Evolutionary conservation across 805 yeast species (phyloP).

Genomic region (Candida fluviatilis): DNA sequence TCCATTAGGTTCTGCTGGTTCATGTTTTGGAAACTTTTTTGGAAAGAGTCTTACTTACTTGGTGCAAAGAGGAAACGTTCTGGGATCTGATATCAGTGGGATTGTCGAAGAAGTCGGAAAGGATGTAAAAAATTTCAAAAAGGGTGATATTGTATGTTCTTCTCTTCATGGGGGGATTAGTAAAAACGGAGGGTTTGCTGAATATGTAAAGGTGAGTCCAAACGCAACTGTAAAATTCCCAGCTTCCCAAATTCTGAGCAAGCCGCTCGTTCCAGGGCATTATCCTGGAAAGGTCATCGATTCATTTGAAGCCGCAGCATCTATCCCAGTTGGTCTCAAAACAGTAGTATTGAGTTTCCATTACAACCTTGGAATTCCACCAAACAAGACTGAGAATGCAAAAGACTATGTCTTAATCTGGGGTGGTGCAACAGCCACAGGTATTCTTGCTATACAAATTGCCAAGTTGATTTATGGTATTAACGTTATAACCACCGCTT

Average conservation of each 20-base stretch:
- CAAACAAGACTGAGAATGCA: not conserved
- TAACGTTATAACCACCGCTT: not conserved
- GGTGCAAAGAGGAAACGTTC: too few species aligned
- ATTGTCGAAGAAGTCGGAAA: not conserved
- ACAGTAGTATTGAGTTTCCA: not conserved
- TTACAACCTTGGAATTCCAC: not conserved
- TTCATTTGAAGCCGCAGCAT: not conserved
- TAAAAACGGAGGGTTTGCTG: not conserved
- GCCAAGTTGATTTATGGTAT: not conserved
- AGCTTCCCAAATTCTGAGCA: not conserved
- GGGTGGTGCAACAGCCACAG: too few species aligned
- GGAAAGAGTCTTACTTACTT: too few species aligned
- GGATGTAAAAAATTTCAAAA: not conserved
- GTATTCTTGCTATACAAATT: too few species aligned
- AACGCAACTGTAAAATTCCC: not conserved
- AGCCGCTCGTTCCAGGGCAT: not conserved
- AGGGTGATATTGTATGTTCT: not conserved
- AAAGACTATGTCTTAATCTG: not conserved
- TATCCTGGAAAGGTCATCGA: not conserved
- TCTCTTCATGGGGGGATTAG: not conserved
- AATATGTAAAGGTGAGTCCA: not conserved
- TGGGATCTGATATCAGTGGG: not conserved
- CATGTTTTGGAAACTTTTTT: not conserved
- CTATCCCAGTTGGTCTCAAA: not conserved
- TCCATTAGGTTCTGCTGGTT: not conserved